Evolutionary conservation across 495 filamentous ascomycete genomes (phyloP), one percentile per base, ranked within the genome.

Genomic region (Penicillium goetzii): DNA sequence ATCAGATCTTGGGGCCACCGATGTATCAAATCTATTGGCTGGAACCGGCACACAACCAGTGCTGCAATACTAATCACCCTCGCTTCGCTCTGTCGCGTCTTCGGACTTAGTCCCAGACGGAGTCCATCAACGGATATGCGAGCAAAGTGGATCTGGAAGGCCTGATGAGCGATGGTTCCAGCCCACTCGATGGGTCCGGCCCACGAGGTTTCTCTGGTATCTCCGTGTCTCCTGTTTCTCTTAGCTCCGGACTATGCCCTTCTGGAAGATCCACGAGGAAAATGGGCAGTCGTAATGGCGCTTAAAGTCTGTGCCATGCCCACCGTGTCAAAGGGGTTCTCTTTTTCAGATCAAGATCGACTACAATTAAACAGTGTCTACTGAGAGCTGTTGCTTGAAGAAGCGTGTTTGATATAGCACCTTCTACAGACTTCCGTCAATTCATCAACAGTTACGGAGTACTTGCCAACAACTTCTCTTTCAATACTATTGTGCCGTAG

Each of bases 241-340:
- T 47, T 62, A 62, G 60, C 60, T 62, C 54, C 60, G 60, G 33
- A 40, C 36, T 0, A 41, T 41, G 19, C 28, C 43, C 50, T 38
- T 23, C 23, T 58, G 17, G 60, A 62, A 57, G 53, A 38, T 38
- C 53, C 60, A 58, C 60, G 60, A 41, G 47, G 11, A 55, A 28
- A 32, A 32, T 7, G 30, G 36, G 43, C 51, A 58, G 50, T 36
- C 38, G 40, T 23, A 19, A 52, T 58, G 60, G 28, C 41, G 17
- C 21, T 62, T 62, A 62, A 62, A 62, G 49, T n/a, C 49, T 21
- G 41, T 25, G 11, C 21, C 21, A 52, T 57, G 32, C n/a, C 40
- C 56, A 34, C 56, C 30, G 30, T 25, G 19, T 11, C 7, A 14
- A n/a, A 34, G 21, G 36, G 41, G 15, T 3, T 34, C 15, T 34